Conservation (phyloP, 2,329 filamentous ascomycete genomes). For the Coleophoma crateriformis region DNA sequence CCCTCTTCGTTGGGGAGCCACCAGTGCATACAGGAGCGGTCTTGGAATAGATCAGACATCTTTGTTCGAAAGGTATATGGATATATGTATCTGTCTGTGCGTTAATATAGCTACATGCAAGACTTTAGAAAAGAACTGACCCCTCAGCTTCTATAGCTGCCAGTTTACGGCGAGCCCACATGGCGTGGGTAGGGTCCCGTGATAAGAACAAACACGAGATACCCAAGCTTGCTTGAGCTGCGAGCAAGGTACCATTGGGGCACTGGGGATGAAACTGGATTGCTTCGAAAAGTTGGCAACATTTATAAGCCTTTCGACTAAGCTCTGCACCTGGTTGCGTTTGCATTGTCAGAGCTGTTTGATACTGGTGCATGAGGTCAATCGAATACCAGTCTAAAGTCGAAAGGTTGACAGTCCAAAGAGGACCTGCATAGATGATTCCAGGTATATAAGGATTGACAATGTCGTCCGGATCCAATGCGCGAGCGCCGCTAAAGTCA, state of each 20-base stretch:
- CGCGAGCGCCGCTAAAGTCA: slow-evolving; percentile 50
- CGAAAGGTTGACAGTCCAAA: slow-evolving; percentile 72
- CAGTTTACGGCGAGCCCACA: slow-evolving; percentile 77
- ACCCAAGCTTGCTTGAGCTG: slow-evolving; percentile 69
- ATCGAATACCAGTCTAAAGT: slow-evolving; percentile 74
- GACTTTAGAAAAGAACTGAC: slow-evolving; percentile 43
- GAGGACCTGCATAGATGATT: slow-evolving; percentile 61
- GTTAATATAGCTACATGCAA: slow-evolving; percentile 3
- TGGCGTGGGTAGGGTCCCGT: slow-evolving; percentile 62
- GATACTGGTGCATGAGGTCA: slow-evolving; percentile 74
- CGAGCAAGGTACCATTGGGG: slow-evolving; percentile 64
- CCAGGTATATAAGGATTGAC: slow-evolving; percentile 68
- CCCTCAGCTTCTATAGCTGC: slow-evolving; percentile 73
- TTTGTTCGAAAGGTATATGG: slow-evolving; percentile 66
- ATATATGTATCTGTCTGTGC: slow-evolving; percentile 69
- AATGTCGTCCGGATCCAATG: slow-evolving; percentile 56
- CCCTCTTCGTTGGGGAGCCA: slow-evolving; percentile 84
- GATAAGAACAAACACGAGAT: slow-evolving; percentile 78
- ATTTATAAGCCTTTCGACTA: slow-evolving; percentile 56
- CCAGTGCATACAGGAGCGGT: slow-evolving; percentile 70
- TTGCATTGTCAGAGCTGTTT: slow-evolving; percentile 54
- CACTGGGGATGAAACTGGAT: slow-evolving; percentile 67
- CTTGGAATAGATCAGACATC: slow-evolving; percentile 71
- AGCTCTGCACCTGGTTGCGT: slow-evolving; percentile 45
- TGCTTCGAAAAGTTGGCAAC: slow-evolving; percentile 75